Base-by-base conservation (phyloP, 106 monocot genomes). In the Narthecium ossifragum region DNA sequence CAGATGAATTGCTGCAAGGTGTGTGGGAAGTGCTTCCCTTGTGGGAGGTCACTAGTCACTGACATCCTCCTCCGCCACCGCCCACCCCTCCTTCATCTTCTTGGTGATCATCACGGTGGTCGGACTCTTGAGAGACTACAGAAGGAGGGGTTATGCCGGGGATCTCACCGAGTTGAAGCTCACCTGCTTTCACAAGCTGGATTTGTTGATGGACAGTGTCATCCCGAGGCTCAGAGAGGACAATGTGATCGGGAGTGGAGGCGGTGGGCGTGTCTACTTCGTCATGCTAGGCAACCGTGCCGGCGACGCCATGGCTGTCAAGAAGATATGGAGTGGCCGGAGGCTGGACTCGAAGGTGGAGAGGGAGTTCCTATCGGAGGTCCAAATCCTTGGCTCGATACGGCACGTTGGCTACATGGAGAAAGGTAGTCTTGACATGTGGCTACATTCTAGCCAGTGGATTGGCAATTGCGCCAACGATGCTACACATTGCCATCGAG, bases 341-440 rank as follows among this genome's bases (percentile, higher is more conserved):
- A 55, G 63, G 30, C 2, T 60, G 6, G 63, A 63, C 17, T 22
- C 63, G 15, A 36, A 43, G 11, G 36, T 68, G 5, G 53, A 63
- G 18, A 41, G 31, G 64, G 58, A 76, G 52, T 69, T 70, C 64
- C 29, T 27, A n/a, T 20, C 76, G 0, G 75, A 75, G 32, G 63
- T 75, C 0, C 27, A 39, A 1, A 64, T 75, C 1, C 57, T 75
- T 15, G 63, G 61, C 0, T 49, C 56, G 15, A 49, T 75, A 36
- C 55, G 69, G 13, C 75, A 75, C 27, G 28, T 37, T 63, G 68
- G 69, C 49, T 69, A 57, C 68, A 43, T 64, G 63, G 40, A 38
- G 31, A 64, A 70, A 6, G 57, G 63, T 1, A 59, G 77, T 18
- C 51, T 69, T 8, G 24, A 64, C n/a, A 3, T 6, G 6, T 63